Evolutionary conservation across 371 early-diverging fungal species (phyloP), one percentile per base, ranked within the genome.

Genomic region (Mortierella sp.): DNA sequence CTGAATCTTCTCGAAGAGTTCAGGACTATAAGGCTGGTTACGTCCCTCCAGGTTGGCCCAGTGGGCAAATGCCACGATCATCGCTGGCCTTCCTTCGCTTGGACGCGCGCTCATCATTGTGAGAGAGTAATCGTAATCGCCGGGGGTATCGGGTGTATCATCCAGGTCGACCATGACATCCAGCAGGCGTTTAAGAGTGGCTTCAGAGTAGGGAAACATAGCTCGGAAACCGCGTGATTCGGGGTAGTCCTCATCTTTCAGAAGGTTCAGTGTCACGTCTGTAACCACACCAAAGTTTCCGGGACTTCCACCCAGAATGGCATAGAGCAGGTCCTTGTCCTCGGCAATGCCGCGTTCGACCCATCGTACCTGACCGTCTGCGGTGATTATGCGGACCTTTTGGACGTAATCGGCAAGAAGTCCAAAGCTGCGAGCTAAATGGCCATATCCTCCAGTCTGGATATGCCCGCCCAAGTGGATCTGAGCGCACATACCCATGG

Each of bases 261-360:
- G 70, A 13, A 73, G 66, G 13, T 32, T 55, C 53, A 76, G 54
- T 1, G 76, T 76, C 22, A 68, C 70, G 51, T 73, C 35, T 2
- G 82, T 82, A n/a, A 82, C 29, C 49, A 76, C 82, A 32, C 82
- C 82, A 68, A 76, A 81, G 61, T 81, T 81, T 45, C 81, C 81
- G 13, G 76, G 81, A 54, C 64, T 63, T 68, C 81, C 76, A 23
- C 82, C 82, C 49, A 76, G 35, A 51, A 82, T 57, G 7, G 77
- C 82, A 54, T 37, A 68, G 64, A 82, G 60, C 31, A 82, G 66
- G 37, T 65, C 68, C 58, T 70, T 28, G 51, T 70, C 66, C 2
- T 34, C 42, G 19, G 10, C 51, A 23, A 35, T 23, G 8, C 13
- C 26, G 35, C 72, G 82, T 10, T 19, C 9, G 40, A 73, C 57